Evolutionary conservation across 116 monocot species (phyloP), one percentile per base, ranked within the genome.

Genomic region (Iris pallida): DNA sequence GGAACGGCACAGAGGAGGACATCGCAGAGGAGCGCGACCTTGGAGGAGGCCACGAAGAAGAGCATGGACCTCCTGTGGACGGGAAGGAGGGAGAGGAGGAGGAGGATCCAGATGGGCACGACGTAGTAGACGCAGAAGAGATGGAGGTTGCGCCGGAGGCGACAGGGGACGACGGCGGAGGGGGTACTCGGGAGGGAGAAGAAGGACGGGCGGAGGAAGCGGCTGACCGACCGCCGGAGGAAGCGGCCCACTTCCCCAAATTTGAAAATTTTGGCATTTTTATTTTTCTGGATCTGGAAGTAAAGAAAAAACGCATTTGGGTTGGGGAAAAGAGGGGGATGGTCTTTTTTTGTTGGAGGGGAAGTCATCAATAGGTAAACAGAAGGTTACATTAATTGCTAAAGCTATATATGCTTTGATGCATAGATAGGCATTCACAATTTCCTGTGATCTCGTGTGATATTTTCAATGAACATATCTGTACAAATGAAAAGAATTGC

Each of bases 1-100:
- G 89, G 89, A 53, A 85, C 80, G 4, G 73, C 68, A 43, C 75
- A 71, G 61, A 83, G 79, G 52, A 89, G 73, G 71, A 75, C 58
- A 40, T 61, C 75, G 75, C 80, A 89, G 76, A 72, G 66, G 52
- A 78, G 72, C 44, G 68, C 72, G 69, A 76, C 66, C 66, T 82
- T 85, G 57, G 82, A 78, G 55, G 61, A 57, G 61, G 80, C 70
- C 86, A 89, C 80, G 61, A 89, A 76, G 70, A 85, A 82, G 66
- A 89, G 75, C 80, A 85, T 80, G 42, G 89, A 53, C 71, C 71
- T 14, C 43, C 65, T 68, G 72, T 73, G 83, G 69, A 20, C 57
- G 13, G 71, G 81, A 48, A 69, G 48, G 74, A 86, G 81, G 57
- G 75, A 71, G 18, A 59, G 46, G 20, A 86, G 78, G 66, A 83